Percentiles rank a stretch among this genome's conserved stretches.
phyloP scores from a whole-genome alignment of 176 grass and related monocot genomes.

The Oryza rufipogon region DNA sequence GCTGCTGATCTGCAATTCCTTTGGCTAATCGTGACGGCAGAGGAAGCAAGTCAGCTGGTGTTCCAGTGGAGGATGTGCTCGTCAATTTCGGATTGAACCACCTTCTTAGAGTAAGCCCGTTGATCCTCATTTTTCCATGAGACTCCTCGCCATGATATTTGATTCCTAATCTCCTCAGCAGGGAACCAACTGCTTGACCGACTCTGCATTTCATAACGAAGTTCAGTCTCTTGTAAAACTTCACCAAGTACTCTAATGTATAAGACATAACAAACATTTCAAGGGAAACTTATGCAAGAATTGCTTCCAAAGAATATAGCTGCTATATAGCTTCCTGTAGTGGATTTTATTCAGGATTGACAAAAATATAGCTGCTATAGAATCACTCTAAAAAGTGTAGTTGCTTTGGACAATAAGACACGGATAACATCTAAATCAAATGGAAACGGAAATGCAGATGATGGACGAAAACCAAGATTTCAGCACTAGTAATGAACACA shows the following conservation, averaged over 20 bases:
- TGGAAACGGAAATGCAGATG: not conserved
- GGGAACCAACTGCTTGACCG: constrained; percentile 78
- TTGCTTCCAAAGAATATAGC: not conserved
- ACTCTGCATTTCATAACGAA: constrained; percentile 54
- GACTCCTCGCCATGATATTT: constrained; percentile 87
- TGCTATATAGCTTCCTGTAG: not conserved
- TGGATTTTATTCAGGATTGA: not conserved
- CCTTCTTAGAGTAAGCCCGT: constrained; percentile 77
- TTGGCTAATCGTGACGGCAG: constrained; percentile 60
- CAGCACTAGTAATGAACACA: not conserved
- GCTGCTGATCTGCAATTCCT: constrained; percentile 82
- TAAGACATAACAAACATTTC: too few species aligned
- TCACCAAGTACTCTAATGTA: constrained; percentile 18
- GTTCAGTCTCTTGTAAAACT: constrained; percentile 33
- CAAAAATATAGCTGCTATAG: not conserved
- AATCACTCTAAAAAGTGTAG: too few species aligned
- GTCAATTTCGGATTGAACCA: constrained; percentile 87
- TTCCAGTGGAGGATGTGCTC: constrained; percentile 43
- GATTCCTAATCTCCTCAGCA: constrained; percentile 91
- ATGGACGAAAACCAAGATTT: not conserved
- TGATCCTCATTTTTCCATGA: constrained; percentile 81
- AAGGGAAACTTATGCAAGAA: not conserved
- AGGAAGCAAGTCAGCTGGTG: constrained; percentile 60
- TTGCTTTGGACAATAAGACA: not conserved
- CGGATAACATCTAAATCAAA: not conserved